These are phyloP conservation scores for Trichomonas vaginalis DNA, from an alignment of 208 protist species.

Conservation along the genomic window DNA sequence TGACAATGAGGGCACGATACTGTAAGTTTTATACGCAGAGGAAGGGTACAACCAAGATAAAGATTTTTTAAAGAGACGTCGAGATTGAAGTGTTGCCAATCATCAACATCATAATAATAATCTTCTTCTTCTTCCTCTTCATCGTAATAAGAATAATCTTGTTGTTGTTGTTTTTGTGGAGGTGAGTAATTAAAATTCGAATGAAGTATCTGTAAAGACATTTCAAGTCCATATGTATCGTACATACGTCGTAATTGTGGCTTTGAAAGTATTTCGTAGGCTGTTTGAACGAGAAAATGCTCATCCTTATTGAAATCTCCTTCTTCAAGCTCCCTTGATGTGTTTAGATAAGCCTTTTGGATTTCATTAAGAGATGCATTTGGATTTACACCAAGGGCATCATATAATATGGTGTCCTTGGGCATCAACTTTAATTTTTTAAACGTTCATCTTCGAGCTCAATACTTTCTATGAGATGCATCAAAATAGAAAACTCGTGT, in stretches of 20 bases:
- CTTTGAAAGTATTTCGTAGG: not conserved
- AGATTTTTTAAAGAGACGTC: not conserved
- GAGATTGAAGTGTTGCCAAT: not conserved
- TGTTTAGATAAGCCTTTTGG: not conserved
- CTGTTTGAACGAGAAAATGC: not conserved
- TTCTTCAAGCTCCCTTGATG: not conserved
- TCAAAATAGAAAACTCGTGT: too few species aligned
- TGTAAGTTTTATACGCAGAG: not conserved
- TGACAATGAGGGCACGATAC: not conserved
- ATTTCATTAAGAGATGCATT: not conserved
- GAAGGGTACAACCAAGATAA: not conserved
- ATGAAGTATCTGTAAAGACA: not conserved
- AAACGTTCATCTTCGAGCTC: not conserved
- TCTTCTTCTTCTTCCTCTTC: not conserved
- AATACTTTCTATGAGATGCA: too few species aligned
- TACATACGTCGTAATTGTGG: not conserved
- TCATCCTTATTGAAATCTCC: not conserved
- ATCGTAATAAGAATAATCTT: not conserved
- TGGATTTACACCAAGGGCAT: not conserved
- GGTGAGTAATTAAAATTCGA: too few species aligned
- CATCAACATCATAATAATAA: not conserved
- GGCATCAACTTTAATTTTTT: not conserved
- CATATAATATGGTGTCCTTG: not conserved
- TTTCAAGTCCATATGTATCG: not conserved
- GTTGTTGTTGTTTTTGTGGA: not conserved